Base-by-base conservation (phyloP, 805 yeast species). In the Wickerhamomyces pijperi region DNA sequence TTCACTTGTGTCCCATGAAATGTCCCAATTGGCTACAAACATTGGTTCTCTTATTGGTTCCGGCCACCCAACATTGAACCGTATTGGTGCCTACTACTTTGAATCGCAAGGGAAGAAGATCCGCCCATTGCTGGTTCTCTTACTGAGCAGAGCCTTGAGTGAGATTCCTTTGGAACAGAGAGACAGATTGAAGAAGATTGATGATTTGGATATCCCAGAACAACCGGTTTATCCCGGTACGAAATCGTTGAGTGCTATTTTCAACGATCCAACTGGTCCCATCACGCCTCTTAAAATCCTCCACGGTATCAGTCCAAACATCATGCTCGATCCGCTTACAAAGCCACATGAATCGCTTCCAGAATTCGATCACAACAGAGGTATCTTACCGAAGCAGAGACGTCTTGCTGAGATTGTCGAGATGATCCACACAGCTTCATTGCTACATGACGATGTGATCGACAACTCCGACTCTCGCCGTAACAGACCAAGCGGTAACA, bases 61-160 rank as follows among this genome's bases (percentile, higher is more conserved):
- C 0, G 95, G 96, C 2, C 96, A 90, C 55, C 96, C 97, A 1
- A 80, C 92, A 11, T 68, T 90, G 44, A 88, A 90, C 61, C 70
- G 94, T 48, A 95, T 90, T 4, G 80, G 95, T n/a, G 76, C 86
- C 28, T 92, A 92, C 63, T 92, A 92, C 63, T 92, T 92, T 50
- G 95, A 88, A 60, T 84, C 92, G 15, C 95, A 90, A 55, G 97
- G 98, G 6, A 92, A 92, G 60, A 94, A 88, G 55, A 86, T 92
- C 16, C 71, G 98, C 42, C 98, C 98, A 2, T 63, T 92, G 47
- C 74, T 92, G 43, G 97, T 92, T 12, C 65, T 92, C 41, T 63
- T 92, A 36, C 65, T 92, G 39, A 76, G 94, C 28, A 82, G 86
- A 52, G 92, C 96, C 4, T 66, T 90, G 40, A 70, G 81, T 44